Evolutionary conservation across 2,329 filamentous ascomycete species (phyloP).

Genomic region (Alternaria alternata): DNA sequence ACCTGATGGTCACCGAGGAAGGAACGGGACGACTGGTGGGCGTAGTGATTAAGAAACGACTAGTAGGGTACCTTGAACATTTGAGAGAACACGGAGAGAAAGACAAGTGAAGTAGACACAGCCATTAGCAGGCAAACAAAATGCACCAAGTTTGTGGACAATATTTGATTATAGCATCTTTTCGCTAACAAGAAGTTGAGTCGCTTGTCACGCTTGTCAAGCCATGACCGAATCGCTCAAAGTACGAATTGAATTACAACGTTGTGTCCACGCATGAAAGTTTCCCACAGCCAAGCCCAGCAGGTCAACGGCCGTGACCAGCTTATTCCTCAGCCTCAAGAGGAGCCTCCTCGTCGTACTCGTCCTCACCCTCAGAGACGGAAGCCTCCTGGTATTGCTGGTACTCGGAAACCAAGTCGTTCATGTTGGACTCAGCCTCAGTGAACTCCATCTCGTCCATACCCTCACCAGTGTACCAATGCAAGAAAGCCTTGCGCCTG

Average conservation of each 20-base stretch:
- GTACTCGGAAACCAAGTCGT: conserved; percentile 99
- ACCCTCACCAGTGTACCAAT: conserved; percentile 99
- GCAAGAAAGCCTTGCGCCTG: conserved; percentile 99
- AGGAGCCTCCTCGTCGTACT: conserved; percentile 86
- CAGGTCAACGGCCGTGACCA: conserved; percentile 25
- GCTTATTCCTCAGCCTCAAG: conserved; percentile 71
- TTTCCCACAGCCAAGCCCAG: conserved; percentile 28
- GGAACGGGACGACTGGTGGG: conserved; percentile 61
- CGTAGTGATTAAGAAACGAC: conserved; percentile 66
- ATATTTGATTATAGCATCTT: conserved; percentile 42
- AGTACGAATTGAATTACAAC: conserved; percentile 37
- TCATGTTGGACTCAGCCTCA: conserved; percentile 99
- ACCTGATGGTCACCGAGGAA: conserved; percentile 64
- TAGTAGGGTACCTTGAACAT: conserved; percentile 62
- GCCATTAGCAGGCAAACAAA: background rate
- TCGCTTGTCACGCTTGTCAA: conserved; percentile 21
- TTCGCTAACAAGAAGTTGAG: conserved; percentile 48
- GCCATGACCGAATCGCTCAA: conserved; percentile 29
- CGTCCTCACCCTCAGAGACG: conserved; percentile 96
- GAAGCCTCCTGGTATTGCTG: conserved; percentile 99
- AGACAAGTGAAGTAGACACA: background rate
- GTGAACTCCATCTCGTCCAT: conserved; percentile 99
- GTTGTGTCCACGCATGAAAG: conserved; percentile 19
- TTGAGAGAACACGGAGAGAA: conserved; percentile 11
- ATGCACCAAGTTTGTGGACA: conserved; percentile 4